phyloP scores from a whole-genome alignment of 306 rosid genomes.

The Crotalaria pallida region DNA sequence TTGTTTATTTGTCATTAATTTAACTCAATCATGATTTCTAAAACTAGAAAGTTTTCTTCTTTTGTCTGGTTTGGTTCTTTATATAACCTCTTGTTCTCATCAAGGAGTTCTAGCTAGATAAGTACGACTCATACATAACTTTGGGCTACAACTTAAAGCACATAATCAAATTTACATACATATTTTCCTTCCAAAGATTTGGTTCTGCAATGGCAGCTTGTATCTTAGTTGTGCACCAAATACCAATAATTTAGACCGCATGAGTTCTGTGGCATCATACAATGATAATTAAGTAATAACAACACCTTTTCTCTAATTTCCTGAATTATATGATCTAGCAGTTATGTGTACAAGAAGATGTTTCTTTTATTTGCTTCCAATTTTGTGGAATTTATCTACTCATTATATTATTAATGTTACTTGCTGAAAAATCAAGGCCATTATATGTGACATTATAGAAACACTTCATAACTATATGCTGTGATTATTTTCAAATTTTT shows the following conservation, averaged over 20 bases:
- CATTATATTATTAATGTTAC: background rate
- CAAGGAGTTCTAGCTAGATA: background rate
- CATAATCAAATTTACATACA: background rate
- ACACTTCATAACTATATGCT: background rate
- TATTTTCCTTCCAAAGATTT: background rate
- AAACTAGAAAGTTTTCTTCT: background rate
- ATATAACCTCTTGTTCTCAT: background rate
- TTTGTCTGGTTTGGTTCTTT: background rate
- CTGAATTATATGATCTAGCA: background rate
- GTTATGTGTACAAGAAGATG: background rate
- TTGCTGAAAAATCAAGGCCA: background rate
- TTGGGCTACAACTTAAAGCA: background rate
- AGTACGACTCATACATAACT: background rate
- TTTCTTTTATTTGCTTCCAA: background rate
- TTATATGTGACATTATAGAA: background rate
- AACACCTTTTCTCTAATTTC: background rate
- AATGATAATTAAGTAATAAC: background rate
- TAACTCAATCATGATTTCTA: background rate
- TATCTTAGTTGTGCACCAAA: background rate
- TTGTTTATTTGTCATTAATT: background rate
- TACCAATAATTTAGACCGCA: background rate
- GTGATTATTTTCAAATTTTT: background rate
- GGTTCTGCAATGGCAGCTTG: background rate
- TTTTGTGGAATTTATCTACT: background rate
- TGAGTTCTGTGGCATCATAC: background rate